A percentile compares a stretch with the other conserved stretches of the same genome.
Conservation (phyloP, 2,329 filamentous ascomycete species). For the Diaporthe longicolla region DNA sequence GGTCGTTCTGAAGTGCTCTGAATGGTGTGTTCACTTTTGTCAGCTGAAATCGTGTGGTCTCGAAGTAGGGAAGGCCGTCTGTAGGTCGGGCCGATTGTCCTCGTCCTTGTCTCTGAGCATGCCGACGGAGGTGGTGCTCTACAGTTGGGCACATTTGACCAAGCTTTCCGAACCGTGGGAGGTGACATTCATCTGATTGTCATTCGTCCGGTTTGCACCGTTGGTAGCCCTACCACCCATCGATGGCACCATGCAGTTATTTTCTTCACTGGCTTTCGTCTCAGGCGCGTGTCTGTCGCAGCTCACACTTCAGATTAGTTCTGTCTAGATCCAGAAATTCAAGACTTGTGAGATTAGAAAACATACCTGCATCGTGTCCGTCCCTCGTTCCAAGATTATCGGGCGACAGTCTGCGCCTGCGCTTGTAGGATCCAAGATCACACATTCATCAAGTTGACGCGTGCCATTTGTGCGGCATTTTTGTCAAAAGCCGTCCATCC, state of each 20-base stretch:
- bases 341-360: not conserved
- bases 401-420: not conserved
- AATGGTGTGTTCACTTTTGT: too few relatives aligned
- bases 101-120: not conserved
- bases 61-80: not conserved
- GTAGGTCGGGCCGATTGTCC: not conserved
- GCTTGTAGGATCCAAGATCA: not conserved
- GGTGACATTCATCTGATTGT: constrained; percentile 24
- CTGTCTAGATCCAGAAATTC: not conserved
- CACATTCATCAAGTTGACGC: not conserved
- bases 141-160: not conserved
- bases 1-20: constrained; percentile 1
- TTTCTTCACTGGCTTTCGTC: not conserved
- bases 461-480: constrained; percentile 16
- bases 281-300: not conserved
- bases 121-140: not conserved
- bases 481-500: constrained; percentile 11
- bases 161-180: not conserved
- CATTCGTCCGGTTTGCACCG: not conserved
- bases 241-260: not conserved
- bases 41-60: not conserved
- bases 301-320: not conserved
- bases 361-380: not conserved
- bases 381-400: not conserved
- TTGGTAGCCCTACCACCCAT: not conserved